Percentiles rank a stretch among this genome's conserved stretches.
phyloP scores from a whole-genome alignment of 306 rosid species.

The Hippophae tibetana region DNA sequence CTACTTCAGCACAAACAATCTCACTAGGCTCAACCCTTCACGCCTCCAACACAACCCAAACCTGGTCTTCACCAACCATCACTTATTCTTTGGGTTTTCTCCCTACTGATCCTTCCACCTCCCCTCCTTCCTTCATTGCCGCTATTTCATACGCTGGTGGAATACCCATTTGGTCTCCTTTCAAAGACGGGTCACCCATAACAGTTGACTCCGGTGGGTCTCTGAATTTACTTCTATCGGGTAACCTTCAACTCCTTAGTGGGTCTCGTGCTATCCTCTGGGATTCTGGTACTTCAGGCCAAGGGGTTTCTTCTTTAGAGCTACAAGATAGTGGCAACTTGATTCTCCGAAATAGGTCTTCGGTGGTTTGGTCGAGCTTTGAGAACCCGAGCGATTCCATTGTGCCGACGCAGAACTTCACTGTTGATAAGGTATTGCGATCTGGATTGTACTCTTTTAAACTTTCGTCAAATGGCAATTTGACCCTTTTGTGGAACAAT shows the following conservation, averaged over 20 bases:
- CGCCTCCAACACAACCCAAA: conserved; percentile 31
- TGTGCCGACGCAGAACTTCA: conserved; percentile 52
- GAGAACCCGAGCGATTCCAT: conserved; percentile 53
- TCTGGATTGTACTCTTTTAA: conserved; percentile 45
- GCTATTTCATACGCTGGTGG: conserved; percentile 34
- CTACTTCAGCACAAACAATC: conserved; percentile 11
- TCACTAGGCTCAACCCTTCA: conserved; percentile 39
- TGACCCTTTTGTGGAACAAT: background rate
- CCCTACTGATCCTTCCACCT: conserved; percentile 32
- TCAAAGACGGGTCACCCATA: conserved; percentile 5
- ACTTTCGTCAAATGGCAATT: conserved; percentile 22
- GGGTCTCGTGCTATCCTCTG: conserved; percentile 51
- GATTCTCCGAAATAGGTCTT: conserved; percentile 24
- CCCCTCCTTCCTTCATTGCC: conserved; percentile 42
- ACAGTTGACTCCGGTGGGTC: conserved; percentile 45
- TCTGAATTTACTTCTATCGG: conserved; percentile 37
- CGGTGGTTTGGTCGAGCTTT: conserved; percentile 20
- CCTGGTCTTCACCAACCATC: conserved; percentile 36
- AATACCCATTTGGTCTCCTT: conserved; percentile 57
- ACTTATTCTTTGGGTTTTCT: conserved; percentile 42
- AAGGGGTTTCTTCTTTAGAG: conserved; percentile 45
- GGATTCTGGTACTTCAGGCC: conserved; percentile 46
- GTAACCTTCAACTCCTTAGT: conserved; percentile 45
- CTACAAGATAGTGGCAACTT: conserved; percentile 41
- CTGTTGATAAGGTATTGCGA: conserved; percentile 24